Evolutionary conservation across 352 stramenopile species (phyloP).

Genomic region (Phytophthora foliorum): DNA sequence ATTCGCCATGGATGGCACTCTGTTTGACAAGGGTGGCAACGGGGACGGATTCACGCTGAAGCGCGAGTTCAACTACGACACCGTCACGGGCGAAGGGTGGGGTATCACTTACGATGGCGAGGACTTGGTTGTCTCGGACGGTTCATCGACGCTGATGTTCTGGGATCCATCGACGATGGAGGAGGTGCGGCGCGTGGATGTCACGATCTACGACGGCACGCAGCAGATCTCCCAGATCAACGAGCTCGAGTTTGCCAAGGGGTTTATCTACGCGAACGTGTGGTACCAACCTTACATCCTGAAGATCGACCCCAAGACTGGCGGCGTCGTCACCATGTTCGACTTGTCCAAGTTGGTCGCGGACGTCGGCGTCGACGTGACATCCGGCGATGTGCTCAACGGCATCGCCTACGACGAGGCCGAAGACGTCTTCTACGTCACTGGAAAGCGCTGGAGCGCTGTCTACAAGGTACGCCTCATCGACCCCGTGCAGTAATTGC

Average conservation of each 20-base stretch:
- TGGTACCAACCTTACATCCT: conserved; percentile 95
- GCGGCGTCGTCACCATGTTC: conserved; percentile 91
- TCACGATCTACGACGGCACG: conserved; percentile 52
- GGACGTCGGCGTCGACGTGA: conserved; percentile 58
- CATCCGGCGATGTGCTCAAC: conserved; percentile 90
- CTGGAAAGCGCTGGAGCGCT: conserved; percentile 93
- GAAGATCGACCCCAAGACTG: conserved; percentile 92
- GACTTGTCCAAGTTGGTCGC: conserved; percentile 75
- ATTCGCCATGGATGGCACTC: conserved; percentile 64
- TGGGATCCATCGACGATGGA: conserved; percentile 89
- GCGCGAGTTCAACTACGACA: conserved; percentile 81
- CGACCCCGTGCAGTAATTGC: conserved; percentile 42
- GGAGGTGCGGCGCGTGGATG: conserved; percentile 76
- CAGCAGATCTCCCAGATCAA: conserved; percentile 87
- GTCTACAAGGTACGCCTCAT: conserved; percentile 92
- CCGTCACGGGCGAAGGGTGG: conserved; percentile 91
- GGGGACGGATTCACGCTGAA: conserved; percentile 40
- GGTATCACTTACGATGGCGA: conserved; percentile 90
- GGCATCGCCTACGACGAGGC: conserved; percentile 94
- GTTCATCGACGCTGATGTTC: conserved; percentile 91
- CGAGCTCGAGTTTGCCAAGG: conserved; percentile 94
- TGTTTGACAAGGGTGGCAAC: conserved; percentile 32
- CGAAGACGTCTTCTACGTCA: conserved; percentile 94
- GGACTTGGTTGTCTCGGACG: conserved; percentile 89
- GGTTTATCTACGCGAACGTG: conserved; percentile 95